These are phyloP conservation scores for Populus trichocarpa DNA, from an alignment of 441 rosid species.

Conservation along the genomic window DNA sequence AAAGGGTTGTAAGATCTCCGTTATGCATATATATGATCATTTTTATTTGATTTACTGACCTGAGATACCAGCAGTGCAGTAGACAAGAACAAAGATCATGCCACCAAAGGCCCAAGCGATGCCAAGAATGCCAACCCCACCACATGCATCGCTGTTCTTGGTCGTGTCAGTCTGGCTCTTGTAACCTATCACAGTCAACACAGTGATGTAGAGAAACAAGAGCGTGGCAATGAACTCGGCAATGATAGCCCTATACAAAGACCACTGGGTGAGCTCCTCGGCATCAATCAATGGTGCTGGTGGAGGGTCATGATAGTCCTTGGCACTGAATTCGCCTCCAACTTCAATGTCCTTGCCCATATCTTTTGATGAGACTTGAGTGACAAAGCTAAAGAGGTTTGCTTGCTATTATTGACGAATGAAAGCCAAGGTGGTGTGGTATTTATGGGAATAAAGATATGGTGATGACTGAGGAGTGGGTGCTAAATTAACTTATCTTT, in stretches of 20 bases:
- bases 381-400: background rate
- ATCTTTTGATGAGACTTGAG: background rate
- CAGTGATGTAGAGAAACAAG: slow-evolving; percentile 56
- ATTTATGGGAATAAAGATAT: slow-evolving; percentile 23
- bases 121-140: slow-evolving; percentile 78
- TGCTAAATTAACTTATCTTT: slow-evolving; percentile 8
- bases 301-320: slow-evolving; percentile 83
- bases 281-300: slow-evolving; percentile 68
- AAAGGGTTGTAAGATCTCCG: background rate
- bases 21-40: background rate
- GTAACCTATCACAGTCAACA: slow-evolving; percentile 76
- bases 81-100: slow-evolving; percentile 83
- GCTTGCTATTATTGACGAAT: background rate
- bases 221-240: slow-evolving; percentile 85
- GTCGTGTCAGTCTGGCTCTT: slow-evolving; percentile 42
- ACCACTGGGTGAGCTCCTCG: slow-evolving; percentile 59
- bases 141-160: slow-evolving; percentile 40
- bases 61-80: slow-evolving; percentile 85
- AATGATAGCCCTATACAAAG: slow-evolving; percentile 71
- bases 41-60: slow-evolving; percentile 23
- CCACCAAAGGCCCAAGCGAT: slow-evolving; percentile 93
- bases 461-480: background rate
- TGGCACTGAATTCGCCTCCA: slow-evolving; percentile 34
- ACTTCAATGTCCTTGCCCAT: slow-evolving; percentile 56
- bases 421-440: slow-evolving; percentile 10